Base-by-base conservation (phyloP, 164 flowering plant genomes). In the Umbilicus rupestris region DNA sequence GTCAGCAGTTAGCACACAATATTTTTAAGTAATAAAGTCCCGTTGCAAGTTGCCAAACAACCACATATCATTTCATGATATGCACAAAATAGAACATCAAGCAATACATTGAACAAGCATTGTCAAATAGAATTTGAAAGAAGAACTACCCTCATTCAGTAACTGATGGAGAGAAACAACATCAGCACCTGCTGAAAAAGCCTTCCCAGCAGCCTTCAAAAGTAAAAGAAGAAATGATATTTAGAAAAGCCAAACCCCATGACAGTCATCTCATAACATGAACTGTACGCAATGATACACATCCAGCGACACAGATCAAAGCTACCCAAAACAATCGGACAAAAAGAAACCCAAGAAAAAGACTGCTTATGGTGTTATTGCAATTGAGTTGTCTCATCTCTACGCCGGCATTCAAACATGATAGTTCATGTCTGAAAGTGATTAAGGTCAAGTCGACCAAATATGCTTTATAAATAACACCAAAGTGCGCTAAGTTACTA, bases 131-230 rank as follows among this genome's bases (percentile, higher is more conserved):
- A 66, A 15, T 30, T 33, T 17, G 0, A 62, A 45, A 68, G 19
- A 58, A 1, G 33, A 68, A 76, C 28, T 41, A 89, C 98, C 95
- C 80, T 85, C 82, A 74, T 80, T 78, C 42, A 83, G 39, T 28
- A 81, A 74, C 30, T 71, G 67, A 76, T 71, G 75, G 46, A 89
- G 84, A 16, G 80, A 26, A 50, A 89, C 86, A 52, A 79, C 85
- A 82, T 92, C 96, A 41, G 79, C 81, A 68, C 96, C 98, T 35
- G 96, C 79, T 73, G 84, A 87, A 70, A 92, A 92, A 44, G 95
- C 96, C 78, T 77, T 81, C 68, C 86, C 94, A 72, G 74, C 80
- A 66, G 87, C 89, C 98, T 89, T 81, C 80, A 52, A 15, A 86
- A 63, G 68, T 64, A 73, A 72, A 66, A 30, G 63, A 78, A 78